Evolutionary conservation across 2,329 filamentous ascomycete genomes (phyloP), one percentile per base, ranked within the genome.

Genomic region (Aspergillus quadricinctus): DNA sequence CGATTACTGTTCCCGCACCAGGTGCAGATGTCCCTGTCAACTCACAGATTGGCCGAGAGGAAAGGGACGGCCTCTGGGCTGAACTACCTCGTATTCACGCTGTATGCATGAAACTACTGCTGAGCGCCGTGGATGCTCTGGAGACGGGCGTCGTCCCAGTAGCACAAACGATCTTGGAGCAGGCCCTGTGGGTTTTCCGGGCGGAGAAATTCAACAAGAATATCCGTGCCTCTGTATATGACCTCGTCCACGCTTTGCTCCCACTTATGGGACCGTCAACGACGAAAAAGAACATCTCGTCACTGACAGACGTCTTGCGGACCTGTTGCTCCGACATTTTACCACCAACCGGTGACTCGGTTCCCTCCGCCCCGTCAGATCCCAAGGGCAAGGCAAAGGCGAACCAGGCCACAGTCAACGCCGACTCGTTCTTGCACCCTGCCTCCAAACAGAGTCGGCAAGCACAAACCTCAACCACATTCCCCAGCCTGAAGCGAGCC

Each of bases 21-120:
- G 61, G 79, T 67, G 68, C 76, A 71, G 58, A 68, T 27, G 77
- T 84, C n/a, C 83, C 87, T 58, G 79, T 86, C 57, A 92, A 92
- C 64, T 80, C 86, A 7, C 87, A 90, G 60, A 84, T 94, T 60
- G 82, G 86, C 31, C 84, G 88, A 58, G 89, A 95, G 50, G 93
- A 97, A 73, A 87, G 88, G 58, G 90, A 96, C 53, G 84, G 87
- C 48, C 80, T 97, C 3, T 92, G 89, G 83, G 77, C 82, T 49
- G 78, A 84, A 19, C 79, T 97, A 10, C 89, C 92, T 4, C 79
- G 82, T 9, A 83, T 97, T 41, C 91, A 97, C 66, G 74, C 86
- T 14, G 85, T 88, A 14, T 82, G 84, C n/a, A 75, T 96, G 53
- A 73, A 82, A 23, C 73, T 96, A 1, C 74, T 90, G 23, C 71